Percentiles rank a stretch among this genome's conserved stretches.
phyloP scores from a whole-genome alignment of 177 flowering plant genomes.

The Vitis hybrid region DNA sequence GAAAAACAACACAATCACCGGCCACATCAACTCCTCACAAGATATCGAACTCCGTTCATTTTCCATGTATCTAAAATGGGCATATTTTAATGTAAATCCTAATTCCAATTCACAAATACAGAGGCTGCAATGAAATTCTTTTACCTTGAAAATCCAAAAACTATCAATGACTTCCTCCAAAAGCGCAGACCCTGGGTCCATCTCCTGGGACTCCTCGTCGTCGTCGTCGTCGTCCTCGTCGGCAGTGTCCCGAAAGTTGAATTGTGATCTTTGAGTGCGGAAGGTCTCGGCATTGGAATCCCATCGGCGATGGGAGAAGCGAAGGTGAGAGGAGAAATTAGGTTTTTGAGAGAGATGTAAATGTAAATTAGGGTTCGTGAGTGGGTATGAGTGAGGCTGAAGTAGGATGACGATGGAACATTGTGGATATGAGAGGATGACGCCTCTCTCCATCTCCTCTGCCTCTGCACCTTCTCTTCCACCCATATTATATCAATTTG shows the following conservation, averaged over 20 bases:
- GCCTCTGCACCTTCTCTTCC: no score
- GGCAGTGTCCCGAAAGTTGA: conserved; percentile 20
- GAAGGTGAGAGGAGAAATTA: background rate
- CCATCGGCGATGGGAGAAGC: conserved; percentile 24
- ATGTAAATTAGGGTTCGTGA: conserved; percentile 1
- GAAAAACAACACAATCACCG: no score
- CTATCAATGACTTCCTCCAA: conserved; percentile 49
- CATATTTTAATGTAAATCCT: background rate
- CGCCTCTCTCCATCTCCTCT: no score
- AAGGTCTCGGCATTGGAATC: conserved; percentile 47
- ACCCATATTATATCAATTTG: no score
- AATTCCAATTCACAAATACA: background rate
- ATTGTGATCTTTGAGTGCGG: conserved; percentile 15
- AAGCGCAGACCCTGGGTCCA: conserved; percentile 18
- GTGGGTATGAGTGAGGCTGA: background rate
- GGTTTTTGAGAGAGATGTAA: conserved; percentile 6
- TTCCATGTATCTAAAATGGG: background rate
- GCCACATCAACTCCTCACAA: no score
- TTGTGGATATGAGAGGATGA: no score
- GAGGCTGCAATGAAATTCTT: background rate
- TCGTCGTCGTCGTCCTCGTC: conserved; percentile 30
- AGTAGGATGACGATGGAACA: conserved; percentile 4
- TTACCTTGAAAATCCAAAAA: conserved; percentile 67
- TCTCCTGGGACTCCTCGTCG: conserved; percentile 3
- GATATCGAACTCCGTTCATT: background rate